Evolutionary conservation across 495 filamentous ascomycete genomes (phyloP), one percentile per base, ranked within the genome.

Genomic region (Penicillium macrosclerotiorum): DNA sequence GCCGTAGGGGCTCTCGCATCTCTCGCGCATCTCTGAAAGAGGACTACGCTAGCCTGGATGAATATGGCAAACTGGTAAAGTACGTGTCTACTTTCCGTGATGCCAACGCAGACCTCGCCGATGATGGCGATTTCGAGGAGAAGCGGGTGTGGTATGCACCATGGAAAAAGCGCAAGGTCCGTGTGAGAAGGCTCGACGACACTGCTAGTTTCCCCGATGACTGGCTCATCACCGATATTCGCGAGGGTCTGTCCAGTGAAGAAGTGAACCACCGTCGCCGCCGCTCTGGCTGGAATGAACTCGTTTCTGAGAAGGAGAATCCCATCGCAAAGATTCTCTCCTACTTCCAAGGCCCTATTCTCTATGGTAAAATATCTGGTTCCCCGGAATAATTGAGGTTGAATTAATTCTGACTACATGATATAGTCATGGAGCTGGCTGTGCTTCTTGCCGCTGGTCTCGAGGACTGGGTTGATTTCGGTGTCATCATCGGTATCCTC

Each of bases 401-500:
- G 0, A 29, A n/a, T 42, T 3, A 20, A n/a, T n/a, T n/a, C 62
- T 72, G 54, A 73, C 51, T 7, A 9, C 25, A 35, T 24, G 9
- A 17, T 13, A 8, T 42, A 90, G 86, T 89, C 32, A 90, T 90
- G 86, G 85, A 90, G 70, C 53, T 90, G 54, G 86, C 86, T 54
- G 84, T 86, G 43, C 62, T 90, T 22, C 68, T 90, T 41, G 83
- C 86, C 49, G 84, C 84, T 49, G 86, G 85, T 72, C 74, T 90
- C 30, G 58, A 71, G 4, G 86, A 89, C 62, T 90, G 84, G 84
- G 77, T 90, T 48, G 86, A 90, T 63, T 86, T 89, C 43, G 86
- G 86, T 73, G 85, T 90, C 55, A 90, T 90, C 64, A 83, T 86
- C 46, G 86, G 82, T 63, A 89, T 90, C 52, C 65, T 90, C 22